These are phyloP conservation scores for Leonotis leonurus DNA, from an alignment of 257 asterid genomes.

Conservation along the genomic window DNA sequence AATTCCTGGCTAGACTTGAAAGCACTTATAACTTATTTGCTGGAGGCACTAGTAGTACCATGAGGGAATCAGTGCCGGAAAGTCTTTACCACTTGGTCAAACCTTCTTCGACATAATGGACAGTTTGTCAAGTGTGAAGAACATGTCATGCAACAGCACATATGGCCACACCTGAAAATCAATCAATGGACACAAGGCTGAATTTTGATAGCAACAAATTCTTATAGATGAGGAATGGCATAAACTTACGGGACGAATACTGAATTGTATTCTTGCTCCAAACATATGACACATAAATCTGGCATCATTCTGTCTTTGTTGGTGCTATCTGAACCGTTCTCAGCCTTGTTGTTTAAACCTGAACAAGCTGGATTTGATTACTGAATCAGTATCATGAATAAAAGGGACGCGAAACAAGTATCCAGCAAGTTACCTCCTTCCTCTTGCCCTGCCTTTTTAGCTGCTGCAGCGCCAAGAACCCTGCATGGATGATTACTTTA, in stretches of 20 bases:
- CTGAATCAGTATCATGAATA: background rate
- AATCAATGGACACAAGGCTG: constrained; percentile 6
- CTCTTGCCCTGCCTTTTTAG: constrained; percentile 65
- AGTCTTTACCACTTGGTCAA: constrained; percentile 75
- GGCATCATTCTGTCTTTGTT: constrained; percentile 56
- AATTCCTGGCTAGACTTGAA: background rate
- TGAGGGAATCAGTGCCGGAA: constrained; percentile 92
- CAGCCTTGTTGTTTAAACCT: constrained; percentile 50
- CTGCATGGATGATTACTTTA: constrained; percentile 32
- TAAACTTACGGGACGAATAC: constrained; percentile 91
- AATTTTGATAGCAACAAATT: background rate
- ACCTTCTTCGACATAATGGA: constrained; percentile 83
- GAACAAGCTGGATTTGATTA: constrained; percentile 10
- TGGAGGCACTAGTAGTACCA: too few species aligned
- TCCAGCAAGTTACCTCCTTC: constrained; percentile 46
- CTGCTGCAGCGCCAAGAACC: constrained; percentile 90
- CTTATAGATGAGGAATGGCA: background rate
- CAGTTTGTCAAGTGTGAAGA: constrained; percentile 84
- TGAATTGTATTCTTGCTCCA: constrained; percentile 92
- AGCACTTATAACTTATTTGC: too few species aligned
- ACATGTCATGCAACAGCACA: constrained; percentile 92
- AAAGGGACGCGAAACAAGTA: background rate
- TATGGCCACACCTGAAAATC: constrained; percentile 89
- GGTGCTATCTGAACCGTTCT: constrained; percentile 42
- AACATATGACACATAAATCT: constrained; percentile 87